Evolutionary conservation across 1,139 yeast species (phyloP), one percentile per base, ranked within the genome.

Genomic region (Casaregolazyma suthepensis): DNA sequence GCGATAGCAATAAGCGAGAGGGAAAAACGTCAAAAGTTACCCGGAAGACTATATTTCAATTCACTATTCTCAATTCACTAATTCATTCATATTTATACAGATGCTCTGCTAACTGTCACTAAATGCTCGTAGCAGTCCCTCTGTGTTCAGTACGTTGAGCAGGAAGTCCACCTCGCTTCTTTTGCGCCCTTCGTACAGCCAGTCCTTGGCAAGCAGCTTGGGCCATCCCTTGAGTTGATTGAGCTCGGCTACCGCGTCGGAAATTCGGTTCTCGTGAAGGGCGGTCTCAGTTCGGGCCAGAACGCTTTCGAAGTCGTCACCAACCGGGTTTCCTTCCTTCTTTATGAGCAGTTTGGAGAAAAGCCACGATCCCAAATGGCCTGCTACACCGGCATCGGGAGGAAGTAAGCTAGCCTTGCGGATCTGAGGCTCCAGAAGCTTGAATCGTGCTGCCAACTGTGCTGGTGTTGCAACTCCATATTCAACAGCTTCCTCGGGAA

Each of bases 211-310:
- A 63, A 93, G 78, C 65, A 80, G 81, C 77, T 95, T 85, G 45
- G 96, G 81, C 96, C 96, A 89, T 43, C 99, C 99, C 71, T 87
- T 87, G 70, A 94, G 79, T 61, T 82, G 79, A 58, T 96, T 85
- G 53, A 87, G 94, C 71, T 91, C 97, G 66, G 90, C 96, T 38
- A 93, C 95, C 5, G 99, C 99, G 58, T 81, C 79, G 66, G 86
- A 90, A 63, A 93, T 78, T 58, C 87, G 82, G 54, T 94, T 91
- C 64, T 87, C 82, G 49, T 81, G 76, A 66, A 93, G 77, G 60
- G 87, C 82, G 52, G 83, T 77, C 63, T 87, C 85, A 35, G 95
- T 94, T 66, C 96, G 81, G 1, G 96, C 93, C 64, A 91, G 82
- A 31, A 91, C 86, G 50, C 90, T 80, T 72, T 93, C 98, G 57